phyloP scores from a whole-genome alignment of 73 alveolate species.

The Stentor coeruleus region DNA sequence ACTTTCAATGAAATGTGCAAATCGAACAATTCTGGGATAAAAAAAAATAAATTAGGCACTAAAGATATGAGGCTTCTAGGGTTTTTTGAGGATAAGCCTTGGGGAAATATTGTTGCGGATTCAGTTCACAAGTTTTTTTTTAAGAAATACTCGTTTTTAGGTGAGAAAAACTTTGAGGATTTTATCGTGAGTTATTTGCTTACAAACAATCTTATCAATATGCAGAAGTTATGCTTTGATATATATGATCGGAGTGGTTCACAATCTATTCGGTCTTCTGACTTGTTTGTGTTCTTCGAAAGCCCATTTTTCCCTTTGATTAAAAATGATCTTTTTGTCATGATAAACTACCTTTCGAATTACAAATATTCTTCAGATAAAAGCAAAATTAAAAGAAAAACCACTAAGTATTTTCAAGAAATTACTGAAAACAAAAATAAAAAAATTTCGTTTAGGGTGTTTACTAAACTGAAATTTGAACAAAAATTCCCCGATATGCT shows the following conservation, averaged over 20 bases:
- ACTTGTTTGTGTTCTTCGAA: neutral
- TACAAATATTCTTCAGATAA: constrained; percentile 29
- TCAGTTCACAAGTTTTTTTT: neutral
- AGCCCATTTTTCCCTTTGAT: constrained; percentile 15
- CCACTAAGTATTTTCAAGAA: no score
- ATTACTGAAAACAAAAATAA: constrained; percentile 21
- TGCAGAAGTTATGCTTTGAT: neutral
- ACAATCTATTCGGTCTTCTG: neutral
- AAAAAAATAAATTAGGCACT: neutral
- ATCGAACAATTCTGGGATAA: neutral
- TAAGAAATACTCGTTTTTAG: neutral
- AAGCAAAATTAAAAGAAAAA: constrained; percentile 28
- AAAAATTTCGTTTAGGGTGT: constrained; percentile 15
- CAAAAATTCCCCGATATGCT: constrained; percentile 20
- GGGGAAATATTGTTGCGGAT: neutral
- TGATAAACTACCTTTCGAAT: constrained; percentile 14
- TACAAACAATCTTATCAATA: neutral
- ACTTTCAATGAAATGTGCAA: neutral
- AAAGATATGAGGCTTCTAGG: neutral
- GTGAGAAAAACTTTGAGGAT: neutral
- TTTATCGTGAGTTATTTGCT: neutral
- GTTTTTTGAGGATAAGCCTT: neutral
- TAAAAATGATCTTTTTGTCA: constrained; percentile 10
- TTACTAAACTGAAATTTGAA: neutral
- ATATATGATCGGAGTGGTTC: neutral